Base-by-base conservation (phyloP, 345 rosid species). In the Dimocarpus longan region DNA sequence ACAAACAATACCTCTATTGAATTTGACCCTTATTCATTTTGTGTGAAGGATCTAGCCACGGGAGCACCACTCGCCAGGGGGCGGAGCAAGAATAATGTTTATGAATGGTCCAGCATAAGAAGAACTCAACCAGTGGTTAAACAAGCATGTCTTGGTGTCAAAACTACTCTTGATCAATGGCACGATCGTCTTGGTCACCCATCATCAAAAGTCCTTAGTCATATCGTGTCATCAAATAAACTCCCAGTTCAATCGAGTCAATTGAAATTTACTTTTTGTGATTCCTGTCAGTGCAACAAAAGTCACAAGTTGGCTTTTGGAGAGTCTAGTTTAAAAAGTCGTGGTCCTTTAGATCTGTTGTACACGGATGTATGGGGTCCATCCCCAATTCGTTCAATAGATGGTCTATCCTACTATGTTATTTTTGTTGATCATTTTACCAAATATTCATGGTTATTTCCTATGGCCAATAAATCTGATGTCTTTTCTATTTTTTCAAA, bases 341-440 rank as follows among this genome's bases (percentile, higher is more conserved):
- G 0, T 18, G 0, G 5, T n/a, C 76, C 76, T 0, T 15, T 75
- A 0, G 40, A 64, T 28, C 28, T 64, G 1, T 6, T 80, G 5
- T 70, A 60, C 40, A 10, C 66, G 48, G 42, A 81, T 77, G 66
- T 77, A 6, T 73, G 60, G 71, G 71, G 40, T 13, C 21, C 26
- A 0, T 16, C 32, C 57, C 4, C 10, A 0, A 22, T 8, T 0
- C 2, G 2, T 6, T 44, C 39, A 8, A n/a, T n/a, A 4, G 39
- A 69, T 69, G 59, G 73, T 5, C 40, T n/a, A 18, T 46, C 13
- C 10, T 44, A 44, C 3, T 44, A 44, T 44, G 11, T 44, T 44
- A 44, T 44, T 44, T 44, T 44, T 44, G 50, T 44, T 6, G 50
- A 44, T 44, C 50, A 44, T 10, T 44, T 44, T 44, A 44, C 50